Conservation (phyloP, 1,284 basidiomycete species). For the Microstroma glucosiphilum region DNA sequence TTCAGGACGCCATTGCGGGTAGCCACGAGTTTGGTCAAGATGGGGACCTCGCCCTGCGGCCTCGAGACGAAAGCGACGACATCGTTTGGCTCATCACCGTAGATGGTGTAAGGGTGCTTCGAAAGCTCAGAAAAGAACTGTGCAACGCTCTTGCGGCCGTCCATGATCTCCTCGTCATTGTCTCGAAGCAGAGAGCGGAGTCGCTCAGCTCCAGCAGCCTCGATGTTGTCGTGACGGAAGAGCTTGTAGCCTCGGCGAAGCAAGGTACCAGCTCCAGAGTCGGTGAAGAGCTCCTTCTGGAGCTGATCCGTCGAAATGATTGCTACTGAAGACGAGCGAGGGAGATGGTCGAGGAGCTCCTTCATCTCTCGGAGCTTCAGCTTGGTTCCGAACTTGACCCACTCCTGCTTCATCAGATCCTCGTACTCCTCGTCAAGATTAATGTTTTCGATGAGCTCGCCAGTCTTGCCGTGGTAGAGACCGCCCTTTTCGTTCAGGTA, state of each 20-base stretch:
- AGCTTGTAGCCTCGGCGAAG: slow-evolving; percentile 97
- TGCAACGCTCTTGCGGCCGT: slow-evolving; percentile 78
- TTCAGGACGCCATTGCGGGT: slow-evolving; percentile 85
- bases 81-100: slow-evolving; percentile 95
- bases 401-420: slow-evolving; percentile 92
- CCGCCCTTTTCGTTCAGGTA: slow-evolving; percentile 98
- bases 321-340: slow-evolving; percentile 93
- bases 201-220: slow-evolving; percentile 81
- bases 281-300: slow-evolving; percentile 98
- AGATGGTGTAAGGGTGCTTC: slow-evolving; percentile 74
- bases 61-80: slow-evolving; percentile 90
- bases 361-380: slow-evolving; percentile 99
- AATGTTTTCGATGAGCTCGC: slow-evolving; percentile 69
- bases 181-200: slow-evolving; percentile 64
- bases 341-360: slow-evolving; percentile 94
- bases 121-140: slow-evolving; percentile 73
- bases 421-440: slow-evolving; percentile 99
- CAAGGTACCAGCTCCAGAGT: slow-evolving; percentile 92
- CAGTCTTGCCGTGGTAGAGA: slow-evolving; percentile 81
- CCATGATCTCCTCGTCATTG: slow-evolving; percentile 82
- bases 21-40: slow-evolving; percentile 85
- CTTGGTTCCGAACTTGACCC: slow-evolving; percentile 99
- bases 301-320: slow-evolving; percentile 90
- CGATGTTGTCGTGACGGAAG: slow-evolving; percentile 76
- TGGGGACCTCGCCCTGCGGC: slow-evolving; percentile 79